phyloP scores from a whole-genome alignment of 352 stramenopile species.

The Pythium utonaiense region DNA sequence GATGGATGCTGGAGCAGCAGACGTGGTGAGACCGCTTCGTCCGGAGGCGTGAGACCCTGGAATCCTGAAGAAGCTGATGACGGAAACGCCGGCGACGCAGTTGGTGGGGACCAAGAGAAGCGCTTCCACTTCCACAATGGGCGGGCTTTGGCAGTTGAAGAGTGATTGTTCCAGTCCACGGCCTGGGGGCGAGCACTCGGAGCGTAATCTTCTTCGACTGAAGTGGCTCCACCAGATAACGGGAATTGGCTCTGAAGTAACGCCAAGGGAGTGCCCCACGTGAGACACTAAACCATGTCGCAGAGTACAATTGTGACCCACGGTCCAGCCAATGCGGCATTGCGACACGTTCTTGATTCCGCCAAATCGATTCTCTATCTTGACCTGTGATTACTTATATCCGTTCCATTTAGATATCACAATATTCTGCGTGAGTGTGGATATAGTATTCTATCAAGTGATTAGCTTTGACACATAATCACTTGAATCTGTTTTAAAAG shows the following conservation, averaged over 20 bases:
- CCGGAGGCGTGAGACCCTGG: neutral
- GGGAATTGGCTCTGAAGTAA: neutral
- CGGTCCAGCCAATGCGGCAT: neutral
- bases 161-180: neutral
- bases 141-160: neutral
- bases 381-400: no score
- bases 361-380: no score
- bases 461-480: no score
- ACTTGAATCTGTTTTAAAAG: no score
- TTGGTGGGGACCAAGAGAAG: neutral
- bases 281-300: constrained; percentile 9
- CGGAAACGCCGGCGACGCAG: neutral
- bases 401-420: no score
- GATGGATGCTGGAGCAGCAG: neutral
- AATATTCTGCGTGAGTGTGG: no score
- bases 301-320: neutral
- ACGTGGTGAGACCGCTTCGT: neutral
- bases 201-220: constrained; percentile 3
- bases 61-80: neutral
- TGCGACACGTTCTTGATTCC: neutral
- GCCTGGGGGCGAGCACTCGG: neutral
- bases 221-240: neutral
- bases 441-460: no score
- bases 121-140: no score
- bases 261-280: neutral